Evolutionary conservation across 2,329 filamentous ascomycete species (phyloP).

Genomic region (Penicillium sp.): DNA sequence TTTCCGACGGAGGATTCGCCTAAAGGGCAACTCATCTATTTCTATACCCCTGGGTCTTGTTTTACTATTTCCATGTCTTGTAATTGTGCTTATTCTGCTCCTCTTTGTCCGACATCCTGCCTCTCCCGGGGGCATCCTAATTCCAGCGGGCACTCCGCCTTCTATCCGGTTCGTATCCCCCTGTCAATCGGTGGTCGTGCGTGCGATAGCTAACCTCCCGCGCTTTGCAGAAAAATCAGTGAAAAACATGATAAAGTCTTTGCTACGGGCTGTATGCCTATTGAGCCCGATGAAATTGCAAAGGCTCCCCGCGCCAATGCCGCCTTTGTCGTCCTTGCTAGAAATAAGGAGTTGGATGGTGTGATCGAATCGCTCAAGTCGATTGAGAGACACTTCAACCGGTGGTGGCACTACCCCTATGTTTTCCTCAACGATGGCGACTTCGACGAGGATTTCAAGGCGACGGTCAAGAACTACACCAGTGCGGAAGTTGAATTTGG

Average conservation of each 20-base stretch:
- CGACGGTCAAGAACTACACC: slow-evolving; percentile 85
- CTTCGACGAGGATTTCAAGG: slow-evolving; percentile 92
- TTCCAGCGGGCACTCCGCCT: slow-evolving; percentile 83
- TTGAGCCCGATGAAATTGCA: slow-evolving; percentile 63
- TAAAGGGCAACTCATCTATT: slow-evolving; percentile 87
- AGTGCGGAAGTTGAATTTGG: slow-evolving; percentile 86
- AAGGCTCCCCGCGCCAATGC: slow-evolving; percentile 75
- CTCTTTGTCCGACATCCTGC: slow-evolving; percentile 86
- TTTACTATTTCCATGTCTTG: slow-evolving; percentile 85
- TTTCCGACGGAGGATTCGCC: slow-evolving; percentile 78
- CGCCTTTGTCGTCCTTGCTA: slow-evolving; percentile 89
- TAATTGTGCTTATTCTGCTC: slow-evolving; percentile 84
- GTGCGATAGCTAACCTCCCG: slow-evolving; percentile 15
- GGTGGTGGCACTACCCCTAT: slow-evolving; percentile 98
- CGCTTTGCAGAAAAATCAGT: slow-evolving; percentile 74
- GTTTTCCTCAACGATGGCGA: slow-evolving; percentile 97
- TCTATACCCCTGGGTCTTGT: slow-evolving; percentile 91
- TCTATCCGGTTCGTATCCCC: slow-evolving; percentile 71
- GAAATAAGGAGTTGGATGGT: slow-evolving; percentile 94
- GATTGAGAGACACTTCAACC: slow-evolving; percentile 97
- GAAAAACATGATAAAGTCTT: slow-evolving; percentile 98
- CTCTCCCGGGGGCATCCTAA: slow-evolving; percentile 75
- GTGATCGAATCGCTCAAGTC: slow-evolving; percentile 97
- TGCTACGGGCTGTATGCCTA: slow-evolving; percentile 75
- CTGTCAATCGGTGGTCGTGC: not conserved